Base-by-base conservation (phyloP, 805 yeast genomes). In the Starmerella roubikii region DNA sequence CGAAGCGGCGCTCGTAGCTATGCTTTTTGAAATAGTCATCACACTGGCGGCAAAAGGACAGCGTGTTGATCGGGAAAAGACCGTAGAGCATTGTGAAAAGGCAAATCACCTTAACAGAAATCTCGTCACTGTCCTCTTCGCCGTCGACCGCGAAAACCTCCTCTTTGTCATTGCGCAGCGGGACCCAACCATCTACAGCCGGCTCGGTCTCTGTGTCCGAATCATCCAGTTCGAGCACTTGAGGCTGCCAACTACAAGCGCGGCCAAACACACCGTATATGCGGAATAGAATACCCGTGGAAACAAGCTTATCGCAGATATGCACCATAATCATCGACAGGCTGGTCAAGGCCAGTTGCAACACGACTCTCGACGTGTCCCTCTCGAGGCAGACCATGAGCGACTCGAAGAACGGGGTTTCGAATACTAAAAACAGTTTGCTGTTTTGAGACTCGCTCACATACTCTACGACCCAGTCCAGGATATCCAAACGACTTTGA, bases 31-130 rank as follows among this genome's bases (percentile, higher is more conserved):
- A 46, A 46, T 61, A 72, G 28, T 52, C 52, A 3, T 52, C 42
- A 4, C 80, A 74, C 31, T 57, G 53, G 17, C 62, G 57, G 16
- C 66, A 45, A 48, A 70, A 74, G 6, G 52, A 46, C 19, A 65
- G 48, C 4, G 74, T 55, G 44, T 69, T 69, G 18, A 64, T 52
- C 0, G 82, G 81, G 42, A 65, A 76, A 11, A 75, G 52, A 0
- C 78, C 81, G 46, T 76, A 76, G 1, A 76, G 50, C 20, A 72
- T 54, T 1, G 72, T 65, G 37, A 64, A 65, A n/a, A 72, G 51
- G 32, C 65, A 57, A 35, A 53, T 54, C 32, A 58, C 43, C 35
- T 60, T 49, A 12, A 62, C 32, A 3, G 41, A 19, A 5, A 20
- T 25, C 24, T 37, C 43, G 6, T 8, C 15, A 12, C 10, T 10